Conservation (phyloP, 306 rosid genomes). For the Cotoneaster glaucophyllus region DNA sequence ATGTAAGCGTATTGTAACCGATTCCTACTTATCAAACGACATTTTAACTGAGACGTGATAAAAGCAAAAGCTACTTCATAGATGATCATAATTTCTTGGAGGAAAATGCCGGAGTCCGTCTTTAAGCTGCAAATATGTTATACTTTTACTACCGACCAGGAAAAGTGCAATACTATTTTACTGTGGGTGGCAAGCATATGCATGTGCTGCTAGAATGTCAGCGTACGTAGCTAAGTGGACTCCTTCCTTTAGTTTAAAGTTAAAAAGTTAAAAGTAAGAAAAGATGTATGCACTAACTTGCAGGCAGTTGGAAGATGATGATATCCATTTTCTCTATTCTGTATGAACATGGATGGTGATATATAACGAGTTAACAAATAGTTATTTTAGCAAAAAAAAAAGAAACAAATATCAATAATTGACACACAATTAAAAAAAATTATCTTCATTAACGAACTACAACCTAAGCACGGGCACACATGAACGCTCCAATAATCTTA, state of each 20-base stretch:
- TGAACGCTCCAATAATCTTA: too few relatives aligned
- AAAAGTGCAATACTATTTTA: constrained; percentile 1
- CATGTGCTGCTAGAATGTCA: not conserved
- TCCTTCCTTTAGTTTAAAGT: not conserved
- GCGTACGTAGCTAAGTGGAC: not conserved
- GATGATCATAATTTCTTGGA: not conserved
- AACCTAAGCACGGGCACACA: too few relatives aligned
- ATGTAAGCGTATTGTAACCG: too few relatives aligned
- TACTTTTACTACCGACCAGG: not conserved
- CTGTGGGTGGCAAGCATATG: not conserved
- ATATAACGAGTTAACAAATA: not conserved
- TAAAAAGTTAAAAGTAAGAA: not conserved
- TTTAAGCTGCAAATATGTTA: not conserved
- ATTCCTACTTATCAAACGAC: too few relatives aligned
- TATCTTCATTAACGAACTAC: not conserved
- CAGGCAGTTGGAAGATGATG: not conserved
- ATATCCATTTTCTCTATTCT: not conserved
- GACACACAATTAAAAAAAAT: not conserved
- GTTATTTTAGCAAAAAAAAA: not conserved
- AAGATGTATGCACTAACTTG: not conserved
- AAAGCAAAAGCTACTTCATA: not conserved
- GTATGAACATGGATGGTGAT: not conserved
- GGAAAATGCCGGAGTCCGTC: not conserved
- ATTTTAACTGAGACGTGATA: not conserved
- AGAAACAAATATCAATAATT: not conserved